A percentile compares a stretch with the other conserved stretches of the same genome.
Evolutionary conservation across 305 asterid species (phyloP).

Genomic region (Rubia balearica): DNA sequence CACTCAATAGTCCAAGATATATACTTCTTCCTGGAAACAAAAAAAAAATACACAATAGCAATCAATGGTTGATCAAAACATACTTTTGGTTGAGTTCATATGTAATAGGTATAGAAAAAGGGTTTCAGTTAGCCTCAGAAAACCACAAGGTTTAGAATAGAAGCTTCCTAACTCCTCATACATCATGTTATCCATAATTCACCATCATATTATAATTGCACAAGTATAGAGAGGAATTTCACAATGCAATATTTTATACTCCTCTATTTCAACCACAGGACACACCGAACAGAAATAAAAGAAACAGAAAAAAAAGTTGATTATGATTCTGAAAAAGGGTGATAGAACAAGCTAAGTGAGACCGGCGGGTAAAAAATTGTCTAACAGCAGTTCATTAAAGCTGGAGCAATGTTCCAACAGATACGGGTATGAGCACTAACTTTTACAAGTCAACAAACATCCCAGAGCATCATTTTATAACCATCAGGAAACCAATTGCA

Average conservation of each 20-base stretch:
- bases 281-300: constrained; percentile 1
- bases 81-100: constrained; percentile 6
- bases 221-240: not conserved
- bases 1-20: constrained; percentile 87
- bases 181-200: not conserved
- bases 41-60: constrained; percentile 2
- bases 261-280: not conserved
- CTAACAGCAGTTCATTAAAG: not conserved
- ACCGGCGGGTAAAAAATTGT: not conserved
- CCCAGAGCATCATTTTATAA: not conserved
- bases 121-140: not conserved
- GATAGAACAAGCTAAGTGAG: not conserved
- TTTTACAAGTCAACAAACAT: not conserved
- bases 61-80: not conserved
- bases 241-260: not conserved
- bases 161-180: constrained; percentile 7
- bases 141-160: not conserved
- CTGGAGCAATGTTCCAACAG: not conserved
- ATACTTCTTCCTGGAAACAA: constrained; percentile 47
- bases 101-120: not conserved
- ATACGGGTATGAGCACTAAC: not conserved
- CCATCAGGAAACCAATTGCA: not conserved
- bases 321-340: not conserved
- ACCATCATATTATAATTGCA: not conserved
- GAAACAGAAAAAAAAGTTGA: not conserved